These are phyloP conservation scores for Penicillium cosmopolitanum DNA, from an alignment of 495 filamentous ascomycete genomes.

Conservation along the genomic window DNA sequence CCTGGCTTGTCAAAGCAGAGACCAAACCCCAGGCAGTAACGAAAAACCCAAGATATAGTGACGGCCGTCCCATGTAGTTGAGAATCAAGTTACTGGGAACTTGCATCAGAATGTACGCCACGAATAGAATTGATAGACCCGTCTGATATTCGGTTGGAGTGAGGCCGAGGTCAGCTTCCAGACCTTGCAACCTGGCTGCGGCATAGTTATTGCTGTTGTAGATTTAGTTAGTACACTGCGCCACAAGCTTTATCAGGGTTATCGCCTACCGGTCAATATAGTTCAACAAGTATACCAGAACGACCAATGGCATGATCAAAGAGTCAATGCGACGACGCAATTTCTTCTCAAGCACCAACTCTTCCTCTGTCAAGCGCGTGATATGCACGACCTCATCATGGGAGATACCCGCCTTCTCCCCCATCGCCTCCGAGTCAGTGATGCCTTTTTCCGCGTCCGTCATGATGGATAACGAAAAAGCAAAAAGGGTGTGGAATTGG, in stretches of 20 bases:
- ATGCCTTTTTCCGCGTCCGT: conserved; percentile 23
- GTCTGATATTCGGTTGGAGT: conserved; percentile 48
- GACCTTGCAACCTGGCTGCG: conserved; percentile 58
- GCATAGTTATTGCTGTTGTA: conserved; percentile 55
- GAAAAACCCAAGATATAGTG: conserved; percentile 53
- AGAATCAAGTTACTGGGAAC: conserved; percentile 65
- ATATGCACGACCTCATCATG: conserved; percentile 50
- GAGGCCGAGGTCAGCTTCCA: conserved; percentile 48
- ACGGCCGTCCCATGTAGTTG: conserved; percentile 58
- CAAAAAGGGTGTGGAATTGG: background rate
- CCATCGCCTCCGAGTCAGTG: conserved; percentile 45
- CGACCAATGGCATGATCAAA: conserved; percentile 59
- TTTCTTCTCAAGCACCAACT: conserved; percentile 50
- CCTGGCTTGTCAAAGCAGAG: conserved; percentile 54
- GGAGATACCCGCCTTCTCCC: conserved; percentile 40
- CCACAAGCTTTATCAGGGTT: background rate
- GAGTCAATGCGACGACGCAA: conserved; percentile 53
- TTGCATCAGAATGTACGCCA: conserved; percentile 57
- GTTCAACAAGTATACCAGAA: conserved; percentile 60
- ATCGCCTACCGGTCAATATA: conserved; percentile 54
- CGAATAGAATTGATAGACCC: conserved; percentile 55
- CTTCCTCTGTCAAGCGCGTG: conserved; percentile 46
- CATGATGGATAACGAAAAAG: conserved; percentile 20
- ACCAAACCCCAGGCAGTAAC: conserved; percentile 57
- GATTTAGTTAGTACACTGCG: conserved; percentile 24